Evolutionary conservation across 2,329 filamentous ascomycete species (phyloP), one percentile per base, ranked within the genome.

Genomic region (Harringtonia aguacate): DNA sequence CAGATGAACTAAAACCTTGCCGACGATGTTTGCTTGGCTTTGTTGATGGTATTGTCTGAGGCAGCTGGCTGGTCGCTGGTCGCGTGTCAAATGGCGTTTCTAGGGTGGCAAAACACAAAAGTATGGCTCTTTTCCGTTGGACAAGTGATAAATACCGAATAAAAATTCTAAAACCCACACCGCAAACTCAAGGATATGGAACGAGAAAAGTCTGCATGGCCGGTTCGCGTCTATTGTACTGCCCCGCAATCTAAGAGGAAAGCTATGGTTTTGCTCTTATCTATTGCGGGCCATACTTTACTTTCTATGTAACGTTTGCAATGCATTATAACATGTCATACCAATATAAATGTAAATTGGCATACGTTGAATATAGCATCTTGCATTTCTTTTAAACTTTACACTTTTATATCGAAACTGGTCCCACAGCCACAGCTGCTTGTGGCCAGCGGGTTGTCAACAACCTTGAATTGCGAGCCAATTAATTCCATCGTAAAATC

Each of bases 1-100:
- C 87, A 94, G 76, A 97, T 97, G 92, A 97, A 97, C 81, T 98
- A 94, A n/a, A n/a, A n/a, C n/a, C n/a, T n/a, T n/a, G n/a, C n/a
- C n/a, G n/a, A n/a, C n/a, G n/a, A n/a, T n/a, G n/a, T n/a, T n/a
- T n/a, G n/a, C n/a, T n/a, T n/a, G n/a, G n/a, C n/a, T n/a, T n/a
- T n/a, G n/a, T n/a, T n/a, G n/a, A n/a, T n/a, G n/a, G n/a, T n/a
- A n/a, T n/a, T n/a, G n/a, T n/a, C n/a, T n/a, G n/a, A n/a, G n/a
- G n/a, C n/a, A n/a, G 24, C 24, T 6, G 24, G 24, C 24, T 27
- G 24, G 10, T 27, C 24, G 10, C 10, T 27, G 24, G 24, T 10
- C 7, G 24, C 10, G 10, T 27, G 24, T 27, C 24, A 27, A 27
- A 27, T 7, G 36, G 36, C 36, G 36, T 37, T 37, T 34, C 22